These are phyloP conservation scores for Xylariaceae sp. DNA, from an alignment of 2,329 filamentous ascomycete genomes.

Conservation along the genomic window DNA sequence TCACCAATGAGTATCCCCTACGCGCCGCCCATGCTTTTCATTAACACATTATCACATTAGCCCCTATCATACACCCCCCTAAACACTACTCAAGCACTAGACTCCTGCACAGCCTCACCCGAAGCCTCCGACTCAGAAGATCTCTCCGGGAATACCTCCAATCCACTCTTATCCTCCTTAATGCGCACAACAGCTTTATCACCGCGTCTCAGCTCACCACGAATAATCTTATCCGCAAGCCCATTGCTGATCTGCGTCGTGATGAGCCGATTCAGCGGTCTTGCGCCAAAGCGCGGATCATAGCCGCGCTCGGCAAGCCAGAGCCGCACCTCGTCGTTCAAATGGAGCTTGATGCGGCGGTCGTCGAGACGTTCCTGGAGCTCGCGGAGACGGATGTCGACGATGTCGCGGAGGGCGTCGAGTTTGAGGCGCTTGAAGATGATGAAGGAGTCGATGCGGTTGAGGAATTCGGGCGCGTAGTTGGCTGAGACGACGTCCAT, in stretches of 20 bases:
- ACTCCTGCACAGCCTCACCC: background rate
- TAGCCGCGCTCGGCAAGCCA: constrained; percentile 91
- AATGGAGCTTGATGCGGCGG: constrained; percentile 70
- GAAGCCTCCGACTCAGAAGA: background rate
- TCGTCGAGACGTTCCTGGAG: constrained; percentile 79
- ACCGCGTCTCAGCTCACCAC: constrained; percentile 71
- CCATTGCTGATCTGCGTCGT: constrained; percentile 83
- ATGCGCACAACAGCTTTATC: constrained; percentile 67
- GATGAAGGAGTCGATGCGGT: constrained; percentile 95
- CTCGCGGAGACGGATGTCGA: constrained; percentile 84
- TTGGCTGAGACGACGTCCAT: constrained; percentile 75
- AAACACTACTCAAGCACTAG: constrained; percentile 1
- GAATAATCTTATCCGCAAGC: constrained; percentile 86
- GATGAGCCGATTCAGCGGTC: constrained; percentile 86
- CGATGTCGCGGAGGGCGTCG: constrained; percentile 78
- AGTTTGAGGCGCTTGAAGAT: constrained; percentile 83
- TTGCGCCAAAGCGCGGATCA: constrained; percentile 83
- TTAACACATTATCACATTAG: background rate
- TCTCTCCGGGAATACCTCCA: constrained; percentile 43
- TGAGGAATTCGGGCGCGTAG: constrained; percentile 91
- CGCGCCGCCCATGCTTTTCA: constrained; percentile 9
- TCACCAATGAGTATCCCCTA: background rate
- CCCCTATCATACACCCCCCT: background rate
- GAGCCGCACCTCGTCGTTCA: constrained; percentile 65
- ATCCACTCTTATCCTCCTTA: constrained; percentile 53